These are phyloP conservation scores for Colletotrichum eleusines DNA, from an alignment of 2,329 filamentous ascomycete genomes.

Conservation along the genomic window DNA sequence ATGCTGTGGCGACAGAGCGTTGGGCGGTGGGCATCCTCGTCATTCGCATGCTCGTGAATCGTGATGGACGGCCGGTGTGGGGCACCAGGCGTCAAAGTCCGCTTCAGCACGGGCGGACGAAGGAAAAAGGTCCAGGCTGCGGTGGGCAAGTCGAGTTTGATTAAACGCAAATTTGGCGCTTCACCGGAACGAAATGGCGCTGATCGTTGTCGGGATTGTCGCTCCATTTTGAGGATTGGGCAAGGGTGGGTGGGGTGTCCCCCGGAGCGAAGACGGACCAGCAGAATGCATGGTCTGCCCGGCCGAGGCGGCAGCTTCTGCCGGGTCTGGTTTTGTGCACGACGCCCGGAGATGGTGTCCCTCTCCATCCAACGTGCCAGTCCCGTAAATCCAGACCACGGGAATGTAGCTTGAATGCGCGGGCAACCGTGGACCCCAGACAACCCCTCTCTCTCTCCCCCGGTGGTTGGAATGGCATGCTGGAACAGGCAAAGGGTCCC, in stretches of 20 bases:
- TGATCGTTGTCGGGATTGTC: constrained; percentile 29
- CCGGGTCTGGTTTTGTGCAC: constrained; percentile 17
- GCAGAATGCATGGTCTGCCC: constrained; percentile 20
- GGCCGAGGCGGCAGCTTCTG: constrained; percentile 28
- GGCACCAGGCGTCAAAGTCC: constrained; percentile 25
- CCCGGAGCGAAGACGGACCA: constrained; percentile 37
- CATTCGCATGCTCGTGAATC: constrained; percentile 9
- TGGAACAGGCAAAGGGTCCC: neutral
- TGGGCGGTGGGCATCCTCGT: neutral
- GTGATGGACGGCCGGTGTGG: constrained; percentile 34
- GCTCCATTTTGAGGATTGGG: constrained; percentile 27
- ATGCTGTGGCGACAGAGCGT: constrained; percentile 1
- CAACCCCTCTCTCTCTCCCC: no score
- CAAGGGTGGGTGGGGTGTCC: constrained; percentile 23
- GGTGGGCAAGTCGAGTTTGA: constrained; percentile 33
- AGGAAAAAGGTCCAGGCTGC: constrained; percentile 20
- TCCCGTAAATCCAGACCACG: constrained; percentile 7
- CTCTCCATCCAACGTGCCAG: constrained; percentile 4
- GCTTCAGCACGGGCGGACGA: constrained; percentile 35
- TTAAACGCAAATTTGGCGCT: constrained; percentile 36
- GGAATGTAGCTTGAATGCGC: neutral
- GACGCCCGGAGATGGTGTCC: neutral
- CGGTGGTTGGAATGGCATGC: neutral
- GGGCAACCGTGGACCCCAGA: neutral
- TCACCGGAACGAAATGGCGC: constrained; percentile 36